Conservation (phyloP, 208 protist species). For the Leishmania turanica region DNA sequence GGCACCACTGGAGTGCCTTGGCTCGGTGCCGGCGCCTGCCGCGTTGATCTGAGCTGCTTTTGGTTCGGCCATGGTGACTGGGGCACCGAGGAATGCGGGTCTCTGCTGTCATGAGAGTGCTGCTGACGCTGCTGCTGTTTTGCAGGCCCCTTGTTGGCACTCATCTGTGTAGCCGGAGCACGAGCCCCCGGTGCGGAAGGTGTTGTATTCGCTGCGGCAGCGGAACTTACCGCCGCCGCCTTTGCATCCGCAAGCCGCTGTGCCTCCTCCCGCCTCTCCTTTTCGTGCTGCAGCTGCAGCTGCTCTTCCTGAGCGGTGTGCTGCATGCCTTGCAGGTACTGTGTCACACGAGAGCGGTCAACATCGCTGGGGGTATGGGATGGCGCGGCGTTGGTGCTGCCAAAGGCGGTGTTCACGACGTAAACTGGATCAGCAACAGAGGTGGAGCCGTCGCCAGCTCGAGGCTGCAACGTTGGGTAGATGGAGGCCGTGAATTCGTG, state of each 20-base stretch:
- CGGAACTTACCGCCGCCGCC: background rate
- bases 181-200: background rate
- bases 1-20: background rate
- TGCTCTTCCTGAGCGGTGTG: slow-evolving; percentile 1
- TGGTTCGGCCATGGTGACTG: background rate
- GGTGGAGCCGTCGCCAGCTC: background rate
- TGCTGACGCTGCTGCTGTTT: background rate
- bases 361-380: background rate
- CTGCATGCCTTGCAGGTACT: slow-evolving; percentile 22
- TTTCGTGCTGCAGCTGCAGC: slow-evolving; percentile 8
- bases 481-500: slow-evolving; percentile 4
- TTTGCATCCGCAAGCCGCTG: slow-evolving; percentile 6
- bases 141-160: background rate
- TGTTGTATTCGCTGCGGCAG: background rate
- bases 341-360: slow-evolving; percentile 8
- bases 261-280: background rate
- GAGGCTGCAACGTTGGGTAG: slow-evolving; percentile 2
- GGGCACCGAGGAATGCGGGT: background rate
- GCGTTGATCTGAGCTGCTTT: background rate
- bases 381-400: background rate
- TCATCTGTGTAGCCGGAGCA: background rate
- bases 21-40: background rate
- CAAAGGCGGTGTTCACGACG: background rate
- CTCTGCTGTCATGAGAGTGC: background rate
- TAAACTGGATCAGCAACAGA: background rate